Evolutionary conservation across 352 stramenopile genomes (phyloP), one percentile per base, ranked within the genome.

Genomic region (Globisporangium ultimum): DNA sequence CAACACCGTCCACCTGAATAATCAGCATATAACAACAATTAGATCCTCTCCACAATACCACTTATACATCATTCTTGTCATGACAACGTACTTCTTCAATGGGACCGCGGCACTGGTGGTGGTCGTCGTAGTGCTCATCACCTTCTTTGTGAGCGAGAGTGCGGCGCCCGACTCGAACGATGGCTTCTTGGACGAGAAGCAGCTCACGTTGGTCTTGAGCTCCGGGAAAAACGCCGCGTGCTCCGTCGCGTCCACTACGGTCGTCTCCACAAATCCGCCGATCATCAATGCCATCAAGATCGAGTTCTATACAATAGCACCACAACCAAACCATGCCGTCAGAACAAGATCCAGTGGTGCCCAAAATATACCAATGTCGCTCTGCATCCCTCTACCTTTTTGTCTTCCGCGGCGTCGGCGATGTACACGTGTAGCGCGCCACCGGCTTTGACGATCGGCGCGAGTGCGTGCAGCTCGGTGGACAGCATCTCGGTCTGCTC

Each of bases 281-380:
- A 93, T 85, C 74, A 94, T 87, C 38, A 93, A 58, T 46, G 84
- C 78, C 84, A 93, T 91, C 20, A 91, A 59, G 22, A 92, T 68
- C 0, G 67, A 61, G 62, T 73, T 88, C 74, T 88, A 47, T 46
- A 51, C 32, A 60, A 59, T 14, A 56, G 15, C 36, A 28, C 46
- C 52, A 46, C 13, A 57, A 24, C 7, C 18, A 57, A 55, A 14
- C 8, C n/a, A 21, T 10, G 20, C 7, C 62, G 28, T 51, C 28
- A 38, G 5, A 43, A 21, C 40, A 46, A 36, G 28, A 36, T 36
- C 28, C 28, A 36, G 8, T 36, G 8, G 28, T 10, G 28, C 28
- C 28, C 28, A 36, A 36, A 36, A 36, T 2, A 36, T 36, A 36
- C 28, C 28, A 36, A 10, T 36, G 4, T 36, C 28, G 28, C 28